Evolutionary conservation across 2,329 filamentous ascomycete genomes (phyloP), one percentile per base, ranked within the genome.

Genomic region (Exutisphaerella laricina): DNA sequence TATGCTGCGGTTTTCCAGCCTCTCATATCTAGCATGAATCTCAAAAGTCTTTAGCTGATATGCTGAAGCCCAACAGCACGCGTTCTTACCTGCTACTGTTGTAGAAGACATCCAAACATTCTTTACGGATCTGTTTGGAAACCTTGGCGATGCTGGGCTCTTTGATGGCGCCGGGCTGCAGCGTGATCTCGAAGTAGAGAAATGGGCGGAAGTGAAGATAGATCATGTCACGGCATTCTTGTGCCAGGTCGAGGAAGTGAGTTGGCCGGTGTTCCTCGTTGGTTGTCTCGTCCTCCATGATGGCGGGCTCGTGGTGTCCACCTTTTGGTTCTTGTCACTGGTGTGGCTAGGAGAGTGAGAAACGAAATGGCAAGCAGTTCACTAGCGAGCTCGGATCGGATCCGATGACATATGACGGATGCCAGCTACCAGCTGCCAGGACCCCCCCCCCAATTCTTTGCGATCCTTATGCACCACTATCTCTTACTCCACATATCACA

Each of bases 141-240:
- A 48, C 30, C 9, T 41, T 43, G 28, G 29, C 38, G 14, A 46
- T 41, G 9, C 32, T 43, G 5, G 48, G 53, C 40, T 53, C 46
- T 20, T 31, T 39, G 18, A 45, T 36, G 9, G 26, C n/a, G 4
- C 23, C 9, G 12, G 45, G 45, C 48, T 42, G 41, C 10, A 44
- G 31, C 13, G 30, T 36, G 13, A 51, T 40, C 40, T 46, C 46
- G 28, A 51, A 25, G 41, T 45, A 51, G 13, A 39, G 36, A 32
- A 46, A 39, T 7, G 34, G 33, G n/a, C 45, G 48, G 21, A 30
- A 45, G 21, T 43, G 32, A 10, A 40, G 30, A 35, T 54, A 54
- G 21, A 56, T 41, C 48, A 53, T 46, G 31, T 54, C 49, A 20
- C 53, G 40, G n/a, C 54, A 20, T 22, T 56, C 54, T 13, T 32